A percentile compares a stretch with the other conserved stretches of the same genome.
Evolutionary conservation across 2,329 filamentous ascomycete genomes (phyloP).

Genomic region (Dothistroma pini): DNA sequence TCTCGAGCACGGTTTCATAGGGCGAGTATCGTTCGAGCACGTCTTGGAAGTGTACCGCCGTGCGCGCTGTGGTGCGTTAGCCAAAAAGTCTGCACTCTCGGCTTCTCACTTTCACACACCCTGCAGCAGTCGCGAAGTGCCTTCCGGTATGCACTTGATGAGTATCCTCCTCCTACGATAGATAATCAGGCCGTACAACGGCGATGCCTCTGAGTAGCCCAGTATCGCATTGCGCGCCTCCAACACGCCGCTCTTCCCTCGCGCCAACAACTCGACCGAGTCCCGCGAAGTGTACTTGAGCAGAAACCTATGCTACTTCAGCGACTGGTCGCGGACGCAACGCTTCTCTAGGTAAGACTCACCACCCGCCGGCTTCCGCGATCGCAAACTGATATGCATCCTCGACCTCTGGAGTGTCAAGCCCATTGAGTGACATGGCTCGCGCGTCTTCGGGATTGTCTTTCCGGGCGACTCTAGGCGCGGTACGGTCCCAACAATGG

Average conservation of each 20-base stretch:
- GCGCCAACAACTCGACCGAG: constrained; percentile 73
- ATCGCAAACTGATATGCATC: constrained; percentile 79
- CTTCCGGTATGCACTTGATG: constrained; percentile 88
- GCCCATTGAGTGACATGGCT: constrained; percentile 89
- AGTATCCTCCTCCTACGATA: constrained; percentile 88
- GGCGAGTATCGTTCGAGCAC: constrained; percentile 69
- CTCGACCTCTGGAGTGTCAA: constrained; percentile 75
- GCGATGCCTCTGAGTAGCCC: constrained; percentile 76
- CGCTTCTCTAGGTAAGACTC: constrained; percentile 41
- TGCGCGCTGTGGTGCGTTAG: constrained; percentile 60
- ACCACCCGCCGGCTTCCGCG: constrained; percentile 92
- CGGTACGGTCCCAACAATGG: constrained; percentile 1
- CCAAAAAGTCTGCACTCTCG: background rate
- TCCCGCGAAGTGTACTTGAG: constrained; percentile 88
- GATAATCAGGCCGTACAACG: constrained; percentile 85
- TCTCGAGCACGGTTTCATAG: constrained; percentile 79
- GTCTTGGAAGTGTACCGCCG: constrained; percentile 65
- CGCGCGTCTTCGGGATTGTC: constrained; percentile 12
- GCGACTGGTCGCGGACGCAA: constrained; percentile 1
- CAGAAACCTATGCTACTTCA: constrained; percentile 67
- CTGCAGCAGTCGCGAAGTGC: constrained; percentile 85
- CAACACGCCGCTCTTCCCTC: constrained; percentile 75
- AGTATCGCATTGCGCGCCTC: constrained; percentile 78
- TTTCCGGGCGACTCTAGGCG: constrained; percentile 3
- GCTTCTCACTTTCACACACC: constrained; percentile 54